Evolutionary conservation across 345 rosid genomes (phyloP).

Genomic region (Stellera chamaejasme): DNA sequence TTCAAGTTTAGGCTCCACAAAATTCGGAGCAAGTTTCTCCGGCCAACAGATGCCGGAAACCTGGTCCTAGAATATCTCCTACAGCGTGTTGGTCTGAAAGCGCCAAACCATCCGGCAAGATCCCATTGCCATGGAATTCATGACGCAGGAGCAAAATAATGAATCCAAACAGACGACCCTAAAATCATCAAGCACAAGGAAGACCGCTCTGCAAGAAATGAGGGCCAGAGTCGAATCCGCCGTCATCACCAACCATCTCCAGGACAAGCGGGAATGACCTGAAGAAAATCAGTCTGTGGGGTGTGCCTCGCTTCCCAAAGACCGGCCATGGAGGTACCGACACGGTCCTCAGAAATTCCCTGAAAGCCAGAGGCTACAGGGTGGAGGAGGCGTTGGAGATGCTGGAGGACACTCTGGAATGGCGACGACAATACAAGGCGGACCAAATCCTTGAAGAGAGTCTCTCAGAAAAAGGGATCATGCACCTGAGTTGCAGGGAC

Average conservation of each 20-base stretch:
- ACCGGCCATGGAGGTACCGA: slow-evolving; percentile 41
- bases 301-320: slow-evolving; percentile 48
- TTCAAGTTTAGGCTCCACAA: neutral
- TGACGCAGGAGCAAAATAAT: neutral
- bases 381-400: slow-evolving; percentile 40
- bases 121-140: neutral
- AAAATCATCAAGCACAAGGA: slow-evolving; percentile 6
- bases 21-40: neutral
- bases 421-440: slow-evolving; percentile 30
- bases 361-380: slow-evolving; percentile 32
- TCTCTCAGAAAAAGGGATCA: slow-evolving; percentile 15
- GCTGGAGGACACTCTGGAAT: slow-evolving; percentile 40
- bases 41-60: neutral
- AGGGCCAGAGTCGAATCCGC: slow-evolving; percentile 40
- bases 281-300: slow-evolving; percentile 39
- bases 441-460: slow-evolving; percentile 27
- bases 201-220: slow-evolving; percentile 34
- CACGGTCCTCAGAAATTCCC: slow-evolving; percentile 37
- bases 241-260: slow-evolving; percentile 31
- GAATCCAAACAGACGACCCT: neutral
- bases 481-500: slow-evolving; percentile 23
- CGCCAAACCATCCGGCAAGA: slow-evolving; percentile 2
- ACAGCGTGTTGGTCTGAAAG: neutral
- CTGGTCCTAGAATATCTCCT: neutral
- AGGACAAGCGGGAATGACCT: slow-evolving; percentile 13